Evolutionary conservation across 306 rosid species (phyloP), one percentile per base, ranked within the genome.

Genomic region (Cucurbita moschata): DNA sequence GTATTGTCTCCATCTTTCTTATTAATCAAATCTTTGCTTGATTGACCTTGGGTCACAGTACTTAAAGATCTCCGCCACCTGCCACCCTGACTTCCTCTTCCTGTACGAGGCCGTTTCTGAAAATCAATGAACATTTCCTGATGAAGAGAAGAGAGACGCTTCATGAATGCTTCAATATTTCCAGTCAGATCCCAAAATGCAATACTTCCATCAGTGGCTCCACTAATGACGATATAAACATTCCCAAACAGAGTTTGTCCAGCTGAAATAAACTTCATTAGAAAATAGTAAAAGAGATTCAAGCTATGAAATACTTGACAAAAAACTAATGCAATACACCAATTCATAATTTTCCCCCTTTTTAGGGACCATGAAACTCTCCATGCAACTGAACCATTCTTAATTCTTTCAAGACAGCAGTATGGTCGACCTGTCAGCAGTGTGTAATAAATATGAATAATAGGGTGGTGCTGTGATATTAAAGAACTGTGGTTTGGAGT

Each of bases 51-150:
- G 44, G 88, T 77, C 75, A 79, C 82, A 75, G 75, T 79, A 35
- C 81, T 78, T 60, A 89, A 80, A 62, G 90, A 89, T 83, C 95
- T 91, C 95, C 99, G 88, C 91, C 82, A 65, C 72, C 97, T 88
- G 59, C 99, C 99, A 66, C 99, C 99, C 81, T 91, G 99, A 82
- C 99, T 94, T 73, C 97, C 99, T 77, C 97, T 87, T 73, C 99
- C 99, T 2, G 99, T 91, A 21, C 87, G 87, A 53, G 97, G 99
- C 70, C 97, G 88, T 75, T 85, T 94, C 70, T 89, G 99, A 82
- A 84, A 84, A 75, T 91, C 91, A 76, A 89, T 81, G 54, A 82
- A 76, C 71, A 79, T 84, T 80, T 86, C 95, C 52, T 83, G 70
- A 62, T 82, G 75, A 76, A 78, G 85, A 79, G 75, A 81, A 10